Evolutionary conservation across 2,329 filamentous ascomycete species (phyloP).

Genomic region (Colletotrichum sp.): DNA sequence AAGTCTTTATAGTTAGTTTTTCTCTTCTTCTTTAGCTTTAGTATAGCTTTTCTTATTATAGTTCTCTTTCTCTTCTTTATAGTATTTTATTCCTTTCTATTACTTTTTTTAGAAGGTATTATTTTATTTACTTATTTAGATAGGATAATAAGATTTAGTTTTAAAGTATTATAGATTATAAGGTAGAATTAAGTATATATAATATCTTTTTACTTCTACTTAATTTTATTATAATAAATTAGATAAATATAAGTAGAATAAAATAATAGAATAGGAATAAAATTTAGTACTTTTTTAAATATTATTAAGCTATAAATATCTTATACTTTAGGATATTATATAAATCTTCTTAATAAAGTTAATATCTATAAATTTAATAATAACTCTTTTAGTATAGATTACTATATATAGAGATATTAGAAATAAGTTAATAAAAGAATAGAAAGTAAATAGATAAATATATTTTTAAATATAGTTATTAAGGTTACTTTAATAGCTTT

Average conservation of each 20-base stretch:
- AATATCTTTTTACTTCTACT: accelerated
- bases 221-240: background rate
- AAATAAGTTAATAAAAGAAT: background rate
- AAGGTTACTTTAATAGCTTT: background rate
- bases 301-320: background rate
- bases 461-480: background rate
- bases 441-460: background rate
- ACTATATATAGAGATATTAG: too few relatives aligned
- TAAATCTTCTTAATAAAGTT: too few relatives aligned
- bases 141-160: background rate
- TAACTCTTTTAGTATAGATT: too few relatives aligned
- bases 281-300: background rate
- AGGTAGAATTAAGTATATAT: background rate
- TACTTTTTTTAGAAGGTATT: accelerated
- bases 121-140: background rate
- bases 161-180: background rate
- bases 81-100: background rate
- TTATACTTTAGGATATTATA: background rate
- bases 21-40: background rate
- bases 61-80: background rate
- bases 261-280: background rate
- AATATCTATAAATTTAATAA: too few relatives aligned
- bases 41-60: background rate
- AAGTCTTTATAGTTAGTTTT: background rate
- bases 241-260: background rate